A percentile compares a stretch with the other conserved stretches of the same genome.
These are phyloP conservation scores for Silene uniflora DNA, from an alignment of 148 eudicot genomes.

Conservation along the genomic window DNA sequence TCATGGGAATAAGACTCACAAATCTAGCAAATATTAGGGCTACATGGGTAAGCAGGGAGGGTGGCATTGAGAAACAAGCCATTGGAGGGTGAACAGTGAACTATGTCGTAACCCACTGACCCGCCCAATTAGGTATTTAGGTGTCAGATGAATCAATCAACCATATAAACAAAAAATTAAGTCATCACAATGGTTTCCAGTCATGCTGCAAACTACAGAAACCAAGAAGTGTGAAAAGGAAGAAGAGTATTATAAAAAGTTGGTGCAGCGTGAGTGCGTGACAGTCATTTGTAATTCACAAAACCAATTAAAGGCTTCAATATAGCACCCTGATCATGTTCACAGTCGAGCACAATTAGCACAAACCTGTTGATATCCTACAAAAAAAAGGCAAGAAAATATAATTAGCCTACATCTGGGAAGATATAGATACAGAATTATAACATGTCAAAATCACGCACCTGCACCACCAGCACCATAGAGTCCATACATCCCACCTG, in stretches of 20 bases:
- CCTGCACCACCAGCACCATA: conserved; percentile 54
- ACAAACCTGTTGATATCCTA: conserved; percentile 84
- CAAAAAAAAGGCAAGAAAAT: conserved; percentile 21
- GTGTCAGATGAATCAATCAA: background rate
- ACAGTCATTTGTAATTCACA: background rate
- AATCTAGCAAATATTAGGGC: background rate
- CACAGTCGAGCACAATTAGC: conserved; percentile 4
- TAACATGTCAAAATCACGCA: conserved; percentile 19
- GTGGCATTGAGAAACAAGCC: background rate
- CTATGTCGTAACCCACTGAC: background rate
- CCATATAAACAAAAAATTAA: background rate
- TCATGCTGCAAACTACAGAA: background rate
- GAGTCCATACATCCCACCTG: conserved; percentile 56
- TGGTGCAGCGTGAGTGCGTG: background rate
- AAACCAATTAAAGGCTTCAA: background rate
- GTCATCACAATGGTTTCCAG: background rate
- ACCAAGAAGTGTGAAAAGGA: background rate
- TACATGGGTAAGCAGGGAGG: background rate
- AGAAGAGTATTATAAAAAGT: background rate
- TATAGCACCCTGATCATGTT: background rate
- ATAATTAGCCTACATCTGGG: conserved; percentile 17
- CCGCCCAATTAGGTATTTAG: background rate
- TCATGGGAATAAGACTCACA: background rate
- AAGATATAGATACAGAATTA: background rate
- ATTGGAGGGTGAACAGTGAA: background rate